Conservation (phyloP, 345 rosid genomes). For the Geranium rotundifolium region DNA sequence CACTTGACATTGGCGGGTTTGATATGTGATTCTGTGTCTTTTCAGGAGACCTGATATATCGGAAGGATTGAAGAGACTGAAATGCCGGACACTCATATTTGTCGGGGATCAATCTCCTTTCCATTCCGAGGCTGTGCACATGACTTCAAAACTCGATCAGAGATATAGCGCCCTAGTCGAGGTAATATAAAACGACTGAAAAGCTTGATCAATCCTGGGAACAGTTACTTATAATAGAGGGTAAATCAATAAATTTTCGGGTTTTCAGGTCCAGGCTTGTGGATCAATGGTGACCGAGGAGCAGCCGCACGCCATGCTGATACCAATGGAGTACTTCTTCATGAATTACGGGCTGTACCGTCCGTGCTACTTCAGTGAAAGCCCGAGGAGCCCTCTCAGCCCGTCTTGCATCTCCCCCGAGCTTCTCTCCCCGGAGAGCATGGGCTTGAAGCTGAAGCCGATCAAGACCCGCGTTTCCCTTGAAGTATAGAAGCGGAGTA, state of each 20-base stretch:
- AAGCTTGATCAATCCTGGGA: too few relatives aligned
- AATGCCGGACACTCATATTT: slow-evolving; percentile 79
- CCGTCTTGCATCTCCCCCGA: slow-evolving; percentile 84
- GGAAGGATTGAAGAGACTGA: slow-evolving; percentile 55
- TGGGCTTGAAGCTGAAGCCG: slow-evolving; percentile 97
- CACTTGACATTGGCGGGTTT: background rate
- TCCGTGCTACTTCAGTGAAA: slow-evolving; percentile 49
- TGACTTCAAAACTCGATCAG: slow-evolving; percentile 75
- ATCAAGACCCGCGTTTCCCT: slow-evolving; percentile 61
- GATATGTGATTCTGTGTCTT: background rate
- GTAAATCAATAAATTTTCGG: background rate
- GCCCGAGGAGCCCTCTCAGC: slow-evolving; percentile 91
- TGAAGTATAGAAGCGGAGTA: slow-evolving; percentile 6
- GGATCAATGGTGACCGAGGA: slow-evolving; percentile 99
- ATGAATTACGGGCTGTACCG: slow-evolving; percentile 81
- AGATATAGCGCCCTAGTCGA: slow-evolving; percentile 92
- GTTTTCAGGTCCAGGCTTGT: slow-evolving; percentile 78
- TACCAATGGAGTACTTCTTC: slow-evolving; percentile 92
- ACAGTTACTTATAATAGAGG: too few relatives aligned
- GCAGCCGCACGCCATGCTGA: slow-evolving; percentile 92
- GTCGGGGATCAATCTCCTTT: slow-evolving; percentile 90
- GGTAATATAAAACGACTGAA: slow-evolving; percentile 22
- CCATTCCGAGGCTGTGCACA: slow-evolving; percentile 70
- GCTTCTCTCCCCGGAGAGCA: slow-evolving; percentile 33
- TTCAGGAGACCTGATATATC: slow-evolving; percentile 82